Conservation (phyloP, 306 rosid genomes). For the Begonia fuchsioides region DNA sequence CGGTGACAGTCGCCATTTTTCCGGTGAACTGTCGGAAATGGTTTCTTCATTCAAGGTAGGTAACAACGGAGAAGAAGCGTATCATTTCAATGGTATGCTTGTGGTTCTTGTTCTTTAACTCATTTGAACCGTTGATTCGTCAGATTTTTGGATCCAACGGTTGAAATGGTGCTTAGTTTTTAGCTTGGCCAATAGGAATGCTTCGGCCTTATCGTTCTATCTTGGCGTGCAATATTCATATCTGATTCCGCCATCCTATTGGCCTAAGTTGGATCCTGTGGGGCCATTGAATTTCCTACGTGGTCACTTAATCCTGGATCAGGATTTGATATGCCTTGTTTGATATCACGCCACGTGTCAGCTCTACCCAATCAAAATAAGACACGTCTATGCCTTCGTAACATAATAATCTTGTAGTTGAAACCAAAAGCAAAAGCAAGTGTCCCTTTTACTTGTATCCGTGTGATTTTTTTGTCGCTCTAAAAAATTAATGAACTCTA, state of each 20-base stretch:
- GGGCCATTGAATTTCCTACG: conserved; percentile 17
- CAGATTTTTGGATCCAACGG: conserved; percentile 39
- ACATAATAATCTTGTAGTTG: too few relatives aligned
- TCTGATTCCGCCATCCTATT: conserved; percentile 34
- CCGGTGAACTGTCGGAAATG: conserved; percentile 2
- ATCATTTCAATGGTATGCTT: conserved; percentile 14
- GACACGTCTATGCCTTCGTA: too few relatives aligned
- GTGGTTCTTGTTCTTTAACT: conserved; percentile 34
- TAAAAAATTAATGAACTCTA: too few relatives aligned
- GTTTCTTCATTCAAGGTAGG: conserved; percentile 3
- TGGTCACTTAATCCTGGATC: not conserved
- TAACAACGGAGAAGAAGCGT: not conserved
- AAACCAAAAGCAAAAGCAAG: too few relatives aligned
- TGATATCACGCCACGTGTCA: too few relatives aligned
- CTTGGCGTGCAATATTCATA: conserved; percentile 31
- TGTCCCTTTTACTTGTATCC: too few relatives aligned
- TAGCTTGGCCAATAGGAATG: conserved; percentile 20
- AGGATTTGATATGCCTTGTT: too few relatives aligned
- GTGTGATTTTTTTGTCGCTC: too few relatives aligned
- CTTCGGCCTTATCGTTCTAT: conserved; percentile 71
- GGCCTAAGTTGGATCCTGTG: conserved; percentile 32
- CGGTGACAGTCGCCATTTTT: conserved; percentile 74
- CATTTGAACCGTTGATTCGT: conserved; percentile 23
- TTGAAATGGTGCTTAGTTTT: conserved; percentile 5
- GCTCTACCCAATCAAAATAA: too few relatives aligned